Base-by-base conservation (phyloP, 2,329 filamentous ascomycete genomes). In the Epichloe hybrida region DNA sequence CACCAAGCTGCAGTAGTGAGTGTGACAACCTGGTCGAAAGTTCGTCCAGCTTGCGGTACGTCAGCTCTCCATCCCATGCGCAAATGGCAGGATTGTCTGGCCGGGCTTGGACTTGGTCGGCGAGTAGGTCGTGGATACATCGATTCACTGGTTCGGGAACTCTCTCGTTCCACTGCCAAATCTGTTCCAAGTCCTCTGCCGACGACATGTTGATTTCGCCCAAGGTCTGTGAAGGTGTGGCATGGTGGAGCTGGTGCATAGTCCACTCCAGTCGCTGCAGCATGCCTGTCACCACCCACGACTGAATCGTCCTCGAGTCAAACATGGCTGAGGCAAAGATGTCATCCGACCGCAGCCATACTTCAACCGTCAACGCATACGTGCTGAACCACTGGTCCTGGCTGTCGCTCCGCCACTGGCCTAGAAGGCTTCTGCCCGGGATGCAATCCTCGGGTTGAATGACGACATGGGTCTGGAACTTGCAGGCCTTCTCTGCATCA, bases 21-120 rank as follows among this genome's bases (percentile, higher is more conserved):
- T 58, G 58, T 3, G 72, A 72, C 11, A 76, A 62, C 1, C 58
- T 57, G 35, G 66, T 68, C 2, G 74, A 73, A 12, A 69, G 61
- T 2, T 58, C 55, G 36, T 75, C 70, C 2, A 76, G 61, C 45
- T 75, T 66, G 39, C 58, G 50, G 53, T 75, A 76, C 3, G 71
- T 74, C 50, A 74, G 66, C 50, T 59, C 58, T 36, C 74, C 73
- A 52, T 76, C 73, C 72, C 72, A 76, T 0, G 73, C 73, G 50
- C 71, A 60, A 20, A 76, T 65, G 23, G 73, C 73, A 5, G 65
- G 55, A 23, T 64, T 61, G n/a, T 64, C 56, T 2, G 72, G 71
- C 3, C 66, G 62, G 34, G 57, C 53, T 15, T 52, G 55, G 13
- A 68, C 68, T 48, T 66, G 65, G 12, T 69, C 64, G 11, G 64